Evolutionary conservation across 306 rosid genomes (phyloP).

Genomic region (Corylus avellana): DNA sequence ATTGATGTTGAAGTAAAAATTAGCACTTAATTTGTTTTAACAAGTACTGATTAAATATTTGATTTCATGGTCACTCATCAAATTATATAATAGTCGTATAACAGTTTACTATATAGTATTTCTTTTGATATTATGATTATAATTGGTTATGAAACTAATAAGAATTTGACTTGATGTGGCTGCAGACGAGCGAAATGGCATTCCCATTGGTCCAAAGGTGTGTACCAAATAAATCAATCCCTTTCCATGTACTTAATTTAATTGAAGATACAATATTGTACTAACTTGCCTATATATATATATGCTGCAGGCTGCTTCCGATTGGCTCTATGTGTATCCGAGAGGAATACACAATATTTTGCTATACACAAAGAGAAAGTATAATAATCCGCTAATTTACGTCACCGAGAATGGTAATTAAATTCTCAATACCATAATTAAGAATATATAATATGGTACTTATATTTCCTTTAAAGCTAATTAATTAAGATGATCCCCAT

Average conservation of each 20-base stretch:
- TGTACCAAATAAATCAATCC: neutral
- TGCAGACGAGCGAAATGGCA: slow-evolving; percentile 40
- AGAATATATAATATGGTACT: too few species aligned
- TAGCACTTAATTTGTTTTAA: too few species aligned
- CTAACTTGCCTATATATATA: neutral
- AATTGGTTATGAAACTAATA: neutral
- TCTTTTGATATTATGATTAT: neutral
- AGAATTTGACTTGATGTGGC: neutral
- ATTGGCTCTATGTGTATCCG: slow-evolving; percentile 61
- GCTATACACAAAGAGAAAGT: slow-evolving; percentile 48
- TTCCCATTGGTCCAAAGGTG: slow-evolving; percentile 60
- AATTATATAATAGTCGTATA: too few species aligned
- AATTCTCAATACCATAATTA: too few species aligned
- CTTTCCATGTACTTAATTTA: too few species aligned
- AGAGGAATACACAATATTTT: slow-evolving; percentile 47
- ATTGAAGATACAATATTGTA: too few species aligned
- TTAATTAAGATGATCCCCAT: neutral
- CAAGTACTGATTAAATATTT: too few species aligned
- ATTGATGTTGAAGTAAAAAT: too few species aligned
- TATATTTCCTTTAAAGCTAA: neutral
- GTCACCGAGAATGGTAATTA: slow-evolving; percentile 68
- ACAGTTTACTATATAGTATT: too few species aligned
- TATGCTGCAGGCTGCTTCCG: slow-evolving; percentile 40
- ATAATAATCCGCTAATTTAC: slow-evolving; percentile 52
- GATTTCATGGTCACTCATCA: too few species aligned